phyloP scores from a whole-genome alignment of 2,329 filamentous ascomycete genomes.

The Byssochlamys sp. region DNA sequence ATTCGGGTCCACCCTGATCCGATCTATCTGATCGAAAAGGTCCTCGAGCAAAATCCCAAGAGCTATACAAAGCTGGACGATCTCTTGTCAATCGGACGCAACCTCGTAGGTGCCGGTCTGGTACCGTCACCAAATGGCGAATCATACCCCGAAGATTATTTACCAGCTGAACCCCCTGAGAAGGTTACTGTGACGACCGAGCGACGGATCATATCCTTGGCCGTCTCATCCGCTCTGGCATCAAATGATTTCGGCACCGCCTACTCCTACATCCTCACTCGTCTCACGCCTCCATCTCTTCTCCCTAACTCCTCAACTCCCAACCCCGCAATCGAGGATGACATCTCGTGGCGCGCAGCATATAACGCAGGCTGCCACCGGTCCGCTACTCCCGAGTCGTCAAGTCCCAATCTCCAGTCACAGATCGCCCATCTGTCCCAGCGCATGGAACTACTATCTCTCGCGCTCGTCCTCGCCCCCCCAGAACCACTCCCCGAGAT shows the following conservation, averaged over 20 bases:
- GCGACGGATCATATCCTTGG: constrained; percentile 38
- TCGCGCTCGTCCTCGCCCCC: constrained; percentile 51
- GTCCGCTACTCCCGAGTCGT: constrained; percentile 18
- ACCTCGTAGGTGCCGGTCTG: constrained; percentile 43
- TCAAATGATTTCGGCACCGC: constrained; percentile 49
- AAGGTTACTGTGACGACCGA: constrained; percentile 30
- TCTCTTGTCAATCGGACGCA: constrained; percentile 51
- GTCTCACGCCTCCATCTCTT: constrained; percentile 36
- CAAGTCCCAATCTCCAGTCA: constrained; percentile 24
- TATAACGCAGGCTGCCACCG: constrained; percentile 52
- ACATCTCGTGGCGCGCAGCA: constrained; percentile 56
- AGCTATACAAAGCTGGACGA: constrained; percentile 58
- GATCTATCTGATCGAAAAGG: constrained; percentile 48
- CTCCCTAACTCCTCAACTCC: constrained; percentile 19
- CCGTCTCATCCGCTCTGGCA: constrained; percentile 36
- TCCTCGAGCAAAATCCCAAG: constrained; percentile 52
- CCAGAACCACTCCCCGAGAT: constrained; percentile 50
- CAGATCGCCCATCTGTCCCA: constrained; percentile 51
- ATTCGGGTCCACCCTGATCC: constrained; percentile 56
- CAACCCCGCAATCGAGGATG: constrained; percentile 36
- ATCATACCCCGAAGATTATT: neutral
- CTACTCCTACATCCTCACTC: constrained; percentile 57
- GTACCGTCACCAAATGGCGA: constrained; percentile 15
- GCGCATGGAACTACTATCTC: constrained; percentile 55
- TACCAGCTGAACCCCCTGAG: constrained; percentile 8